Percentiles rank a stretch among this genome's conserved stretches.
phyloP scores from a whole-genome alignment of 78 protist genomes.

The Dictyostelium intermedium region DNA sequence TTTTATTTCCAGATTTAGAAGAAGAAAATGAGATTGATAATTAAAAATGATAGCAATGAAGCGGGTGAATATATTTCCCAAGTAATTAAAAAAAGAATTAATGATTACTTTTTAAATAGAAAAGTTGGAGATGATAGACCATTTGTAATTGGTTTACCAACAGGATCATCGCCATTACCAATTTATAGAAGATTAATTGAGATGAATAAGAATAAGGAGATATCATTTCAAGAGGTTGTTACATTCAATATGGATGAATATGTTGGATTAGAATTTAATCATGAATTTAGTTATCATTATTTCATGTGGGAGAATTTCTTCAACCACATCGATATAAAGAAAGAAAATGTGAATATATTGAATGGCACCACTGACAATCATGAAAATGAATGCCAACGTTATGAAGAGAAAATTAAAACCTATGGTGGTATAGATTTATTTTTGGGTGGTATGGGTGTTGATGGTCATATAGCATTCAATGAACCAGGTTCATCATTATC shows the following conservation, averaged over 20 bases:
- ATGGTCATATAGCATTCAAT: conserved; percentile 97
- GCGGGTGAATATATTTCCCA: conserved; percentile 75
- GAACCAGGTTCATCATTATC: conserved; percentile 92
- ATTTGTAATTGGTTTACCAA: conserved; percentile 89
- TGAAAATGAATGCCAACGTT: conserved; percentile 74
- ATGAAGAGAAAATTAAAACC: conserved; percentile 76
- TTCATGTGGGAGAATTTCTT: conserved; percentile 92
- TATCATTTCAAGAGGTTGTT: conserved; percentile 85
- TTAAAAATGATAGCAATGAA: conserved; percentile 25
- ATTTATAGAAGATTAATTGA: conserved; percentile 84
- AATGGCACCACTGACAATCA: conserved; percentile 85
- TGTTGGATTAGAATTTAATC: conserved; percentile 72
- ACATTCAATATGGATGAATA: conserved; percentile 97
- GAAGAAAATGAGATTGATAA: conserved; percentile 83
- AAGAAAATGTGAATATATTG: conserved; percentile 85
- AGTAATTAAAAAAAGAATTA: conserved; percentile 75
- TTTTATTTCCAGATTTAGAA: no score
- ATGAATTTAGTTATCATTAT: conserved; percentile 90
- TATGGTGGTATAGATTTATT: conserved; percentile 92
- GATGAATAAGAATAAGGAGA: conserved; percentile 58
- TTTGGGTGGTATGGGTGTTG: conserved; percentile 93
- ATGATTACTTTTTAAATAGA: conserved; percentile 10
- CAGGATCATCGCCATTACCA: conserved; percentile 86
- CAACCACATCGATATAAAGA: conserved; percentile 88
- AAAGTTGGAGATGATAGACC: conserved; percentile 1